Evolutionary conservation across 75 land plant species (phyloP).

Genomic region (Gnetum montanum): DNA sequence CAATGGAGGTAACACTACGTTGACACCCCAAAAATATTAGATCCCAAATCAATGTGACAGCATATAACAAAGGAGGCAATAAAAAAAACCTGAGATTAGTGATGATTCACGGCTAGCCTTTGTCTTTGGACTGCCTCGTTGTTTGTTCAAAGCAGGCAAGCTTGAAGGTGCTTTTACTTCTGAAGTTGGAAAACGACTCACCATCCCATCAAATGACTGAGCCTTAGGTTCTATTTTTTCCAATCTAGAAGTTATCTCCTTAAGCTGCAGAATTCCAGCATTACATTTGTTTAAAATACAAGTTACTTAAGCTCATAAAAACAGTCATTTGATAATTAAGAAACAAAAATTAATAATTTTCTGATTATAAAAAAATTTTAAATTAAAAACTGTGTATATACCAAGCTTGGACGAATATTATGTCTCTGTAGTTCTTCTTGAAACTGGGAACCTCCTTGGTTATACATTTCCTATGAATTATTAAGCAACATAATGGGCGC

Average conservation of each 20-base stretch:
- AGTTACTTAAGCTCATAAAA: no score
- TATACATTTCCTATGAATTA: conserved; percentile 81
- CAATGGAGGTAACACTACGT: no score
- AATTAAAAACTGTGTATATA: conserved; percentile 9
- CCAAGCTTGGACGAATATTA: conserved; percentile 46
- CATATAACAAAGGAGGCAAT: no score
- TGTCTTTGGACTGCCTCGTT: conserved; percentile 74
- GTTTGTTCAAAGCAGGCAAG: conserved; percentile 18
- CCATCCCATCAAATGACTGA: conserved; percentile 40
- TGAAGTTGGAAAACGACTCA: conserved; percentile 11
- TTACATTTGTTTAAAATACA: no score
- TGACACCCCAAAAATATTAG: no score
- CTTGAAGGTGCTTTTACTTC: conserved; percentile 31
- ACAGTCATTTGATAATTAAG: no score
- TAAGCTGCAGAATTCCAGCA: conserved; percentile 70
- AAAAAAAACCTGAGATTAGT: conserved; percentile 3
- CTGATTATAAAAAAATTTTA: neutral
- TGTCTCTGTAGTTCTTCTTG: conserved; percentile 80
- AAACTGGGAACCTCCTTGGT: conserved; percentile 83
- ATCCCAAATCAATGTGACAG: no score
- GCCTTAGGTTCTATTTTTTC: conserved; percentile 74
- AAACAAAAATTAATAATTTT: no score
- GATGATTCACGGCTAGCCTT: conserved; percentile 42
- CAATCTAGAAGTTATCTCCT: conserved; percentile 77
- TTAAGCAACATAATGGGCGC: neutral